Percentiles rank a stretch among this genome's conserved stretches.
Conservation (phyloP, 2,329 filamentous ascomycete genomes). For the Ilyonectria mors-panacis region DNA sequence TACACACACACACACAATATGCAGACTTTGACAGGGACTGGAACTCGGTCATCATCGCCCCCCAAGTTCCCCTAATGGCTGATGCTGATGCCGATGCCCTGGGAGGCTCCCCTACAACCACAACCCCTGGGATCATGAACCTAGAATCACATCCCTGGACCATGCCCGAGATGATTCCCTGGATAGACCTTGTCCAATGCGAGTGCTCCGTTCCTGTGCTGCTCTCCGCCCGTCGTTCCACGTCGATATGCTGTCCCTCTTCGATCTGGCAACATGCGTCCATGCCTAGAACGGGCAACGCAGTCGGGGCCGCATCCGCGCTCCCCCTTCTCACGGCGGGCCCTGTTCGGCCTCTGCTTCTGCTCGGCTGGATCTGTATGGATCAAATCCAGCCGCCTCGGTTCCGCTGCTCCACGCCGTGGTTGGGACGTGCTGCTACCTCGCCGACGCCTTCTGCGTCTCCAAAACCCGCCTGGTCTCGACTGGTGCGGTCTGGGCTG, state of each 20-base stretch:
- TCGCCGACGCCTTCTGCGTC: neutral
- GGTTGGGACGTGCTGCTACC: constrained; percentile 13
- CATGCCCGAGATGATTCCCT: neutral
- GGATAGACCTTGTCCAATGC: neutral
- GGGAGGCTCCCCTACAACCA: neutral
- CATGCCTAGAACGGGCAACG: neutral
- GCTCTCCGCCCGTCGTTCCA: constrained; percentile 10
- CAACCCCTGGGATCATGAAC: neutral
- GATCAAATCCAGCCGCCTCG: neutral
- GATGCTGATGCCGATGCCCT: neutral
- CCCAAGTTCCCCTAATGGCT: neutral
- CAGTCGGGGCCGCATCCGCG: neutral
- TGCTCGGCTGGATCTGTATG: neutral
- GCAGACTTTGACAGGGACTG: neutral
- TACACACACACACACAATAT: neutral
- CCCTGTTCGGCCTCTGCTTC: neutral
- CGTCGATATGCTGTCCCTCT: constrained; percentile 6
- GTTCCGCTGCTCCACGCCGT: neutral
- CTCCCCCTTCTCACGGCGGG: neutral
- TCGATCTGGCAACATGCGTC: constrained; percentile 7
- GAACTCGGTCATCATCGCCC: neutral
- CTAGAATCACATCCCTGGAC: neutral
- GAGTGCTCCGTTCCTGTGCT: neutral
- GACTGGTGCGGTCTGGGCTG: neutral
- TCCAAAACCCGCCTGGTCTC: neutral